Evolutionary conservation across 2,329 filamentous ascomycete genomes (phyloP), one percentile per base, ranked within the genome.

Genomic region (Metarhizium album): DNA sequence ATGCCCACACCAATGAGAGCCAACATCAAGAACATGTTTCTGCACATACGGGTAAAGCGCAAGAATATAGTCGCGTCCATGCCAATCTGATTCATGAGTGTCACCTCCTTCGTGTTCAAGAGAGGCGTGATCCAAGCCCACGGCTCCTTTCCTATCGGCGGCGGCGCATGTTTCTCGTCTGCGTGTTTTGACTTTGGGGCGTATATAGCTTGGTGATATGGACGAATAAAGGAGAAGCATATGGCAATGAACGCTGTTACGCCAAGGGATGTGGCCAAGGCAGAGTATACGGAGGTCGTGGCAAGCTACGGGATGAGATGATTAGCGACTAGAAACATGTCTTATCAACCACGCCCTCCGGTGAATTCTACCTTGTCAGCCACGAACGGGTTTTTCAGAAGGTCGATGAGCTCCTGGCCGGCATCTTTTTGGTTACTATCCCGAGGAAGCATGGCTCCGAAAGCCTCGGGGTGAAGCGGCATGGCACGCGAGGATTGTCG

Each of bases 101-200:
- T 78, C 50, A 82, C 72, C 70, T 98, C 93, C 53, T 80, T 83
- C 14, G 87, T 91, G 54, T 75, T 80, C 68, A 90, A 75, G 31
- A 98, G 72, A 0, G 91, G 90, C 20, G 74, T 74, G 31, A 95
- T 67, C 93, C 93, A 98, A 46, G 89, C 84, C 64, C 95, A 90
- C 9, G 91, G 72, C n/a, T 87, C 86, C 63, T 86, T 94, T 51
- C 86, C 87, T 60, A 97, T 78, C 1, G 86, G 82, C 13, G 93
- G 93, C 18, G 91, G 93, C 9, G 87, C 81, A 71, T 95, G 90
- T 67, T 86, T 89, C 58, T 89, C 83, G 66, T 97, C 91, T 64
- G 89, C 86, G 73, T 96, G 85, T 66, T 95, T 95, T 46, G 94
- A 75, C 65, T 94, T 91, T 40, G 93, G 93, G 3, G 93, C 90